Percentiles rank a stretch among this genome's conserved stretches.
These are phyloP conservation scores for Mycena rebaudengoi DNA, from an alignment of 768 basidiomycete genomes.

Conservation along the genomic window DNA sequence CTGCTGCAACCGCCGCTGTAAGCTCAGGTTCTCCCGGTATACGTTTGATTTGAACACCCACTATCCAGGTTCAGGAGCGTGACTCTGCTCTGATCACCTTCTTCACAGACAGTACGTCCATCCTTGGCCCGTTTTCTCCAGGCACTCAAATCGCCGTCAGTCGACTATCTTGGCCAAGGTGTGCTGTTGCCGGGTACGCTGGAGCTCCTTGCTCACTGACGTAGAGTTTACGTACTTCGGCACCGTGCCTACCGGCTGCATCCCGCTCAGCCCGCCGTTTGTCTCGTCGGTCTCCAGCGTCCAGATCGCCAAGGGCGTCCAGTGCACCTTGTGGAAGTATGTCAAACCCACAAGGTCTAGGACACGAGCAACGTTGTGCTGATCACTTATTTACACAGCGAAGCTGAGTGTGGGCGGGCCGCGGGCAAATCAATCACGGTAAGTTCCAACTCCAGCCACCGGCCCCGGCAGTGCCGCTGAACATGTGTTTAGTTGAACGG, in stretches of 20 bases:
- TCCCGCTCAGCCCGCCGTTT: neutral
- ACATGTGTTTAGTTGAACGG: neutral
- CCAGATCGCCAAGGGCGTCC: neutral
- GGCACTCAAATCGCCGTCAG: neutral
- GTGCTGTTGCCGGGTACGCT: neutral
- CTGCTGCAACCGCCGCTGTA: too few species aligned
- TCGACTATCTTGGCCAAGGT: too few species aligned
- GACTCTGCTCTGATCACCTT: conserved; percentile 8
- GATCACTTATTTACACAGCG: too few species aligned
- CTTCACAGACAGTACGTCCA: conserved; percentile 5
- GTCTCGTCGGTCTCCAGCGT: neutral
- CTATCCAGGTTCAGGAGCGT: too few species aligned
- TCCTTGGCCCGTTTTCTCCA: neutral
- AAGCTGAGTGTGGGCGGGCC: too few species aligned
- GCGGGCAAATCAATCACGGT: conserved; percentile 8
- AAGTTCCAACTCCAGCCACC: neutral
- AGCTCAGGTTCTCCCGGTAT: neutral
- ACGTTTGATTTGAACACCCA: neutral
- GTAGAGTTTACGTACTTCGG: neutral
- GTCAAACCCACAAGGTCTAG: neutral
- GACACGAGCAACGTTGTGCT: too few species aligned
- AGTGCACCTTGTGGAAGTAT: neutral
- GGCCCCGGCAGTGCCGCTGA: neutral
- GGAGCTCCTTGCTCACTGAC: neutral
- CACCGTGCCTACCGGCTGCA: neutral